Conservation (phyloP, 2,329 filamentous ascomycete species). For the Phaeosphaeria sp. region DNA sequence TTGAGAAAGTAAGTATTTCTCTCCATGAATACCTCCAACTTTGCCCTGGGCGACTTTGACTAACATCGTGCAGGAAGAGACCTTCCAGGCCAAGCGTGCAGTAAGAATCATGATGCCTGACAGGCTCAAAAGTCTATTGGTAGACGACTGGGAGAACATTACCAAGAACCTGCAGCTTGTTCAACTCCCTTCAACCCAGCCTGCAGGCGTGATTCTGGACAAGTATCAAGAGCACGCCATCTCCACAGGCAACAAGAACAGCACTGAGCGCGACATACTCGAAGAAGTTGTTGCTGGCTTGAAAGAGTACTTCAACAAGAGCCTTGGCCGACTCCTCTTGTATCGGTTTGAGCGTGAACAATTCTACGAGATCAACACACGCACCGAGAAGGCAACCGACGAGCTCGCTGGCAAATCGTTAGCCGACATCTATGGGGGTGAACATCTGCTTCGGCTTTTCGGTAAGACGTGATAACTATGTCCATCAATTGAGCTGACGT, state of each 20-base stretch:
- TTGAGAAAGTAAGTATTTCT: constrained; percentile 70
- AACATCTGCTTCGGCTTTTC: constrained; percentile 87
- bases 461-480: constrained; percentile 62
- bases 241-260: constrained; percentile 64
- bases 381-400: constrained; percentile 67
- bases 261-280: constrained; percentile 80
- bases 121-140: constrained; percentile 86
- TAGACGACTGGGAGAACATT: constrained; percentile 98
- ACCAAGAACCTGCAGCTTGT: constrained; percentile 94
- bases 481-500: neutral
- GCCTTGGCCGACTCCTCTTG: constrained; percentile 83
- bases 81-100: constrained; percentile 81
- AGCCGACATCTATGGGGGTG: constrained; percentile 86
- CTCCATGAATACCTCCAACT: no score
- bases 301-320: constrained; percentile 92
- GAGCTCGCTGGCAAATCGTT: constrained; percentile 73
- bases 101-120: constrained; percentile 89
- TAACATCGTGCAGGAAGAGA: constrained; percentile 72
- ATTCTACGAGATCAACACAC: constrained; percentile 77
- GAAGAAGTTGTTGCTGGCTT: constrained; percentile 88
- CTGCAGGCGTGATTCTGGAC: constrained; percentile 78
- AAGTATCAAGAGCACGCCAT: constrained; percentile 79
- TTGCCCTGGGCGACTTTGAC: constrained; percentile 1
- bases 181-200: constrained; percentile 76
- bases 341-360: constrained; percentile 95